Evolutionary conservation across 768 basidiomycete species (phyloP).

Genomic region (Amanita exitialis): DNA sequence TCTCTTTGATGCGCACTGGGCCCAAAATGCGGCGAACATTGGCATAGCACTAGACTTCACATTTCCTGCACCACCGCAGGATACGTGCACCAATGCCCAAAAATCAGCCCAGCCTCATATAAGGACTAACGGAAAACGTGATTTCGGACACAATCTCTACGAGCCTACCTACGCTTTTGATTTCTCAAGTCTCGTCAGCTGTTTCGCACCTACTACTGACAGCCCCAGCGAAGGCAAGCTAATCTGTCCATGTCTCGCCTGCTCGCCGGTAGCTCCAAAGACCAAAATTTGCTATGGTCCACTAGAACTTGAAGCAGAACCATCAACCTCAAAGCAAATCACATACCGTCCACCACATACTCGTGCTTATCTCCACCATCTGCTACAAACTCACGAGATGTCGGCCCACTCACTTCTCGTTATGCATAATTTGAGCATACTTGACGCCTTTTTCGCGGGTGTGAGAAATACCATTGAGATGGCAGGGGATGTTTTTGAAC

Average conservation of each 20-base stretch:
- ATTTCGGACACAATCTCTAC: constrained; percentile 72
- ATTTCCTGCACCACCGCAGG: constrained; percentile 41
- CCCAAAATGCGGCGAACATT: constrained; percentile 49
- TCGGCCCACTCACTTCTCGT: constrained; percentile 66
- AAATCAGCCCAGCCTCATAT: not conserved
- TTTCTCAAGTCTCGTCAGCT: constrained; percentile 42
- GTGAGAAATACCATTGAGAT: constrained; percentile 31
- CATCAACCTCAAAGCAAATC: not conserved
- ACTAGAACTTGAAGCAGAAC: constrained; percentile 20
- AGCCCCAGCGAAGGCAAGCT: constrained; percentile 7
- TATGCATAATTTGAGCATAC: constrained; percentile 65
- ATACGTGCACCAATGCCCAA: not conserved
- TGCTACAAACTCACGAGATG: constrained; percentile 88
- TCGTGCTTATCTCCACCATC: constrained; percentile 73
- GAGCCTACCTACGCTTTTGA: constrained; percentile 45
- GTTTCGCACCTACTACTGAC: constrained; percentile 15
- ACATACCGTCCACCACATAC: constrained; percentile 25
- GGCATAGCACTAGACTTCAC: constrained; percentile 74
- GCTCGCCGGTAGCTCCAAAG: constrained; percentile 32
- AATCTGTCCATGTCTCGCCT: constrained; percentile 44
- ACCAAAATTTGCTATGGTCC: constrained; percentile 35
- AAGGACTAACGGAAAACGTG: constrained; percentile 17
- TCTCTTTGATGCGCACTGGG: constrained; percentile 69
- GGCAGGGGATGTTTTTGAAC: constrained; percentile 18
- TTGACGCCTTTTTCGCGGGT: constrained; percentile 53